Base-by-base conservation (phyloP, 148 eudicot species). In the Pharnaceum exiguum region DNA sequence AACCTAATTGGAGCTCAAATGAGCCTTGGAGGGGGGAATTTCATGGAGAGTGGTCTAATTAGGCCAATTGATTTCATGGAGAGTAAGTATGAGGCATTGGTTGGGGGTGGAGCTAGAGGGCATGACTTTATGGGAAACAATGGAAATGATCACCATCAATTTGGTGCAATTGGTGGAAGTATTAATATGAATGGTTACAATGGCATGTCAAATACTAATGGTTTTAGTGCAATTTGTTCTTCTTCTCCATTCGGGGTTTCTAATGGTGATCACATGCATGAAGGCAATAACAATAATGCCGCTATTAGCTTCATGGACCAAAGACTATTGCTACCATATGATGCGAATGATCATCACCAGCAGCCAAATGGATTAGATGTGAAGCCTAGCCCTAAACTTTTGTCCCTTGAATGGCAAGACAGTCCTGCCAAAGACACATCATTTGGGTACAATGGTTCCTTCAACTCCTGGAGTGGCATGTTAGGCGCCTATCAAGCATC, bases 381-480 rank as follows among this genome's bases (percentile, higher is more conserved):
- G n/a, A 89, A 89, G 63, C 96, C 96, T 43, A 79, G 66, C 64
- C 70, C 91, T n/a, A 85, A 77, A 75, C 71, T 84, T 47, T 69
- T 83, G 77, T 71, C 88, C 27, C 83, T 84, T 51, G 86, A 87
- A 69, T 83, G 95, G 89, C 84, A 81, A 60, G 89, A 90, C 51
- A 69, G 45, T 58, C 67, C 68, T 7, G 70, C 57, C 17, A 79
- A 58, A 19, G 69, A 75, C 56, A 23, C 73, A 11, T 50, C 78
- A 7, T 79, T 69, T 51, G 86, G 82, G n/a, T 76, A 65, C 51
- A 65, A 80, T 43, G 39, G 3, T 38, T 15, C n/a, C n/a, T 37
- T 72, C 33, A 75, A 65, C 23, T 71, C 90, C 1, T 82, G 89
- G 91, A 60, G 60, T 21, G 48, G 74, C 36, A 56, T 83, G 60